Evolutionary conservation across 768 basidiomycete species (phyloP).

Genomic region (Suillus placidus): DNA sequence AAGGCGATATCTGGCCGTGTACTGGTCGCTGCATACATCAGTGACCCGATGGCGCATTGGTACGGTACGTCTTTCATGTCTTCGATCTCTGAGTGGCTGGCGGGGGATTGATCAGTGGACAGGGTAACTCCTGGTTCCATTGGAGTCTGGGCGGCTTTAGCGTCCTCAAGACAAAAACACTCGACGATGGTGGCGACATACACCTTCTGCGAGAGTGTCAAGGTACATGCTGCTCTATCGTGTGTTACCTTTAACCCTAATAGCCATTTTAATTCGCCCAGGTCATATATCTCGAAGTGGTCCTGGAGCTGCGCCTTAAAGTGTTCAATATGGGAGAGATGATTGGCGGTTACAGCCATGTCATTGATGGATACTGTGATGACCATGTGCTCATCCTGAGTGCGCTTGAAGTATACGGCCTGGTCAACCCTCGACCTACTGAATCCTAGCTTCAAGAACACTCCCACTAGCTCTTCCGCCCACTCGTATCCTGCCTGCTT

Average conservation of each 20-base stretch:
- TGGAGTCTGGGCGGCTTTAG: not conserved
- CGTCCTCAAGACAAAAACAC: not conserved
- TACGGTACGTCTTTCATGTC: not conserved
- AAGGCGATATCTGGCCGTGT: rapidly evolving
- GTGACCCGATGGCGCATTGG: not conserved
- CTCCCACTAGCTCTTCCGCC: not conserved
- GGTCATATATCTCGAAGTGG: constrained; percentile 33
- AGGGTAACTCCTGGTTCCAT: not conserved
- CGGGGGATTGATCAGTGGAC: not conserved
- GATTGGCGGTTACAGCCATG: constrained; percentile 6
- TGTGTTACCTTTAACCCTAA: constrained; percentile 16
- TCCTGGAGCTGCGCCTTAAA: constrained; percentile 22
- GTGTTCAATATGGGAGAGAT: not conserved
- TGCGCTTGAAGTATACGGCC: not conserved
- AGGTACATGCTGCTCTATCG: constrained; percentile 17
- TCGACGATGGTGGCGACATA: constrained; percentile 25
- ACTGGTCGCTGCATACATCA: not conserved
- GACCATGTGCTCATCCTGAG: not conserved
- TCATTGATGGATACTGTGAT: constrained; percentile 8
- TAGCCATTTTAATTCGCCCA: constrained; percentile 19
- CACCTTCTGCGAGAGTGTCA: constrained; percentile 26
- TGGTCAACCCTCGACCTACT: not conserved
- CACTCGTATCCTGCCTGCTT: not conserved
- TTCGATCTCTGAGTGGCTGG: too few species aligned
- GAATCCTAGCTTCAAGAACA: not conserved